These are phyloP conservation scores for Colletotrichum somersetense DNA, from an alignment of 2,329 filamentous ascomycete genomes.

Conservation along the genomic window DNA sequence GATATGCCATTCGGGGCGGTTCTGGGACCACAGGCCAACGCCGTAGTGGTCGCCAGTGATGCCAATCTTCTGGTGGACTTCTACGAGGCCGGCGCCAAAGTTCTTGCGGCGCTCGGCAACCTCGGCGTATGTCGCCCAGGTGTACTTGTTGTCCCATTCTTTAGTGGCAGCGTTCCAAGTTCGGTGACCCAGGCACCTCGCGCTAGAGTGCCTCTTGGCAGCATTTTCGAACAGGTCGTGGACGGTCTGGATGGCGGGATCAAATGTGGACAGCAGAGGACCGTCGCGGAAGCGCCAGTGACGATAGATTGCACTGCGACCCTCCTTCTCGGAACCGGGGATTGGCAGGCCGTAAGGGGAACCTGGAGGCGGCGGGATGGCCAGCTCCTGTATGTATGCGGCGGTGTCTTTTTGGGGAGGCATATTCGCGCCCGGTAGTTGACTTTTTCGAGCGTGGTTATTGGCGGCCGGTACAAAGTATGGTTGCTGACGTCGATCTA, in stretches of 20 bases:
- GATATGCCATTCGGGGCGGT: conserved; percentile 89
- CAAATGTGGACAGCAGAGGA: conserved; percentile 76
- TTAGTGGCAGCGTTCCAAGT: conserved; percentile 82
- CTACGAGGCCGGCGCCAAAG: conserved; percentile 86
- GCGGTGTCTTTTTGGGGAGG: conserved; percentile 49
- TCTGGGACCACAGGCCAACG: conserved; percentile 88
- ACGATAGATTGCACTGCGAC: conserved; percentile 82
- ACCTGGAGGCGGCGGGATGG: conserved; percentile 76
- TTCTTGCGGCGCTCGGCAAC: conserved; percentile 84
- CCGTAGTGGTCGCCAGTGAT: conserved; percentile 74
- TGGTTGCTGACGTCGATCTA: conserved; percentile 30
- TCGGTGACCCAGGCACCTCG: conserved; percentile 82
- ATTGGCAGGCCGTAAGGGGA: conserved; percentile 83
- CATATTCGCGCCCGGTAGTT: conserved; percentile 46
- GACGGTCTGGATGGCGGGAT: conserved; percentile 77
- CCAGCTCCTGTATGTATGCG: conserved; percentile 65
- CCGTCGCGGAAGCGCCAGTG: conserved; percentile 83
- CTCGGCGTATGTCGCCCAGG: conserved; percentile 86
- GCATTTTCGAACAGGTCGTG: conserved; percentile 85
- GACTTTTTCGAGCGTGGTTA: background rate
- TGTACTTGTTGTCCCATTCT: conserved; percentile 79
- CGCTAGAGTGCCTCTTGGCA: conserved; percentile 72
- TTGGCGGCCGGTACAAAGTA: background rate
- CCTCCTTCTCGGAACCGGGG: conserved; percentile 79
- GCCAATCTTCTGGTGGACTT: conserved; percentile 81